Conservation (phyloP, 371 early-diverging fungal species). For the Syncephalastrum racemosum region DNA sequence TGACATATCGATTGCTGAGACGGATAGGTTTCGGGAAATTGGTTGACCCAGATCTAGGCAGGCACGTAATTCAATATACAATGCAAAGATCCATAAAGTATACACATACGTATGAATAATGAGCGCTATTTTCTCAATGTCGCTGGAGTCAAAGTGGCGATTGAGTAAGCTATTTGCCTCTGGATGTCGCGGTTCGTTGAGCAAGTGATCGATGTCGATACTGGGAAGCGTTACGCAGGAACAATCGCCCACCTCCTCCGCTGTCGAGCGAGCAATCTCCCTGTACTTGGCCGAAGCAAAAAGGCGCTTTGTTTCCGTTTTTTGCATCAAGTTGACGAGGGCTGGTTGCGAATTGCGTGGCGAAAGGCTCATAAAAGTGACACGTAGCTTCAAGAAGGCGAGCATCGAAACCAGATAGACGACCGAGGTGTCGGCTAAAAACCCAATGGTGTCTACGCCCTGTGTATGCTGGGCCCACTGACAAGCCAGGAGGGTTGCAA, state of each 20-base stretch:
- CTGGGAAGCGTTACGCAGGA: neutral
- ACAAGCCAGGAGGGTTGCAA: slow-evolving; percentile 26
- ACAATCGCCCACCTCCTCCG: neutral
- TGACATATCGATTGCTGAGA: slow-evolving; percentile 21
- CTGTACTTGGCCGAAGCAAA: slow-evolving; percentile 14
- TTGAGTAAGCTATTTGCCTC: neutral
- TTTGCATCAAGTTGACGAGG: slow-evolving; percentile 13
- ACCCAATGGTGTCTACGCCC: slow-evolving; percentile 7
- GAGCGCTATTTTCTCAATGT: slow-evolving; percentile 11
- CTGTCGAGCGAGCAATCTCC: neutral
- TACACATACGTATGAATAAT: slow-evolving; percentile 12
- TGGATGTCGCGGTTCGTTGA: slow-evolving; percentile 1
- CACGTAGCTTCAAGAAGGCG: slow-evolving; percentile 25
- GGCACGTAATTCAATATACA: neutral
- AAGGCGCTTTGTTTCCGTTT: slow-evolving; percentile 10
- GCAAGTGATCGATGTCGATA: slow-evolving; percentile 2
- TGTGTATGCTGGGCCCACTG: slow-evolving; percentile 2
- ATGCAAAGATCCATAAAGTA: neutral
- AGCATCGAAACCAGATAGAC: slow-evolving; percentile 16
- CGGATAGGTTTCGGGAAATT: slow-evolving; percentile 26
- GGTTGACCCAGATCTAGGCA: slow-evolving; percentile 26
- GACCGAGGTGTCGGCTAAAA: slow-evolving; percentile 15
- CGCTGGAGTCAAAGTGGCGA: neutral
- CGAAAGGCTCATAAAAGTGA: slow-evolving; percentile 17
- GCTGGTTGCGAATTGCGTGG: slow-evolving; percentile 29